Conservation (phyloP, 192 early-diverging fungal species). For the Dissophora globulifera region DNA sequence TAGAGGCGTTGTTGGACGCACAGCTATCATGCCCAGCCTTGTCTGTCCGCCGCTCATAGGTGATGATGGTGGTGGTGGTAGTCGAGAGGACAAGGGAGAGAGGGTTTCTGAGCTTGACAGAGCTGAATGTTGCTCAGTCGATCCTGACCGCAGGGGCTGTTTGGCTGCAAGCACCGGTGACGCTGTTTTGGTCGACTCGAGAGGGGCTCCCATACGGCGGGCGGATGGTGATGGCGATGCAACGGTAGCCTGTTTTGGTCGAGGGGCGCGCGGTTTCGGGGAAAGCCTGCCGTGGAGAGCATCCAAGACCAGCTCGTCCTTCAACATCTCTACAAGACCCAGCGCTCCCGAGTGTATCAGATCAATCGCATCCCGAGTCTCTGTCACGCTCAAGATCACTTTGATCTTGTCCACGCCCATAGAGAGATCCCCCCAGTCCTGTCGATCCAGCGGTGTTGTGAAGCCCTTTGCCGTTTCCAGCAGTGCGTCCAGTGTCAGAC, state of each 20-base stretch:
- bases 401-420: conserved; percentile 37
- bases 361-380: conserved; percentile 7
- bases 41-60: not conserved
- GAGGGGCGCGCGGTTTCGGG: conserved; percentile 5
- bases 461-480: conserved; percentile 22
- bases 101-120: not conserved
- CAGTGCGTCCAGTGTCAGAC: conserved; percentile 25
- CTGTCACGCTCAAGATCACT: not conserved
- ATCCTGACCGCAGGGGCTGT: too few species aligned
- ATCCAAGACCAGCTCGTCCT: conserved; percentile 25
- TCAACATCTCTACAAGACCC: conserved; percentile 11
- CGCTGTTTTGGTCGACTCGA: too few species aligned
- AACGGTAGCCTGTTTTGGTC: not conserved
- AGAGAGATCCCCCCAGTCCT: conserved; percentile 38
- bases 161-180: too few species aligned
- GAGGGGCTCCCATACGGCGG: too few species aligned
- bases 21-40: not conserved
- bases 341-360: conserved; percentile 7
- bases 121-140: too few species aligned
- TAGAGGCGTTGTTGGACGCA: not conserved
- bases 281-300: conserved; percentile 16
- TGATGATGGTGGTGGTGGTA: not conserved
- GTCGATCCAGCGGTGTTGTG: conserved; percentile 37
- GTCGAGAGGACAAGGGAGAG: not conserved
- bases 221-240: too few species aligned